Conservation (phyloP, 371 early-diverging fungal genomes). For the Apophysomyces sp. region DNA sequence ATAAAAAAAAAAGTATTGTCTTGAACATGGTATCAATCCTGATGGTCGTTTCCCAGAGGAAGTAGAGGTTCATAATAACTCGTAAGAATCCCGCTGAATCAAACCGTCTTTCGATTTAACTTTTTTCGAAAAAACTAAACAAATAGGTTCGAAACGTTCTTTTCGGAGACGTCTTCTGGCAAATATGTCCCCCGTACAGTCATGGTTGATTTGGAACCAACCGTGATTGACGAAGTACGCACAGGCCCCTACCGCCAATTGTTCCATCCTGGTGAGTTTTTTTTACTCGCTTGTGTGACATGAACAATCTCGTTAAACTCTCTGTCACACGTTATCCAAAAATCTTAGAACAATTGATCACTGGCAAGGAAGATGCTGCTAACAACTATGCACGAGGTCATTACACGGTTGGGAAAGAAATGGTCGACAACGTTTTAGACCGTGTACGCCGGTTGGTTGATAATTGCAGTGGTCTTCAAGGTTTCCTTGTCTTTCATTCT, state of each 20-base stretch:
- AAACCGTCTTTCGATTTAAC: background rate
- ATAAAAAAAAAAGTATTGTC: constrained; percentile 70
- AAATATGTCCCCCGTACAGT: constrained; percentile 99
- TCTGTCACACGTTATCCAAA: too few species aligned
- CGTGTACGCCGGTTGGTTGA: constrained; percentile 97
- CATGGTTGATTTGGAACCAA: constrained; percentile 97
- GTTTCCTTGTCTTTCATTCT: constrained; percentile 97
- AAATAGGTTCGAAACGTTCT: constrained; percentile 75
- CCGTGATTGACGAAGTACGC: constrained; percentile 96
- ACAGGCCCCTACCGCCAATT: constrained; percentile 94
- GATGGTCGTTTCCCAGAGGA: constrained; percentile 85
- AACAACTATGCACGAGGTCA: constrained; percentile 99
- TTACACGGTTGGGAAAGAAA: constrained; percentile 99
- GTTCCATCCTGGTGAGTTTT: constrained; percentile 86
- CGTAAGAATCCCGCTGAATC: constrained; percentile 1
- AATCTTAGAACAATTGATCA: constrained; percentile 90
- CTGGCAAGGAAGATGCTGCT: constrained; percentile 99
- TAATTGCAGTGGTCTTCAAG: constrained; percentile 97
- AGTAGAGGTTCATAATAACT: constrained; percentile 1
- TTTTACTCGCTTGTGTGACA: background rate
- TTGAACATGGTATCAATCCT: constrained; percentile 96
- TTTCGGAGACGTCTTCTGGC: constrained; percentile 93
- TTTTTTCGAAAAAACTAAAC: background rate
- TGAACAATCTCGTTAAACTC: background rate
- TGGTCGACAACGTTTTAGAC: constrained; percentile 95